A percentile compares a stretch with the other conserved stretches of the same genome.
phyloP scores from a whole-genome alignment of 148 eudicot genomes.

The Oxyria digyna region DNA sequence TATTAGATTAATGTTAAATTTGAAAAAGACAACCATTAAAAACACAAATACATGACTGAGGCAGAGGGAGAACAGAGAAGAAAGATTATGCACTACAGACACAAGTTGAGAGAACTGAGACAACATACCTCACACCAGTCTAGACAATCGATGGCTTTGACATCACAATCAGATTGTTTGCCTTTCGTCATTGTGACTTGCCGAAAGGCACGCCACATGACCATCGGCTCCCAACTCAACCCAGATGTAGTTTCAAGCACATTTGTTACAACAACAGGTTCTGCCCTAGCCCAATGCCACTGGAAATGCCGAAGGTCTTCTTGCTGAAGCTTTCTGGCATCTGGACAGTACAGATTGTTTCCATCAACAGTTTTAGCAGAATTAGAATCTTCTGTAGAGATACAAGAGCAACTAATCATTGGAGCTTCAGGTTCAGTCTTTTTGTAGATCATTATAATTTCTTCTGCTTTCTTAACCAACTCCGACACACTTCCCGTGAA shows the following conservation, averaged over 20 bases:
- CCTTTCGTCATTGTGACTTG: slow-evolving; percentile 18
- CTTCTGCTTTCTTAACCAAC: slow-evolving; percentile 33
- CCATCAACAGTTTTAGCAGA: slow-evolving; percentile 30
- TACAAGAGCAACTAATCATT: slow-evolving; percentile 19
- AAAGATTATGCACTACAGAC: not conserved
- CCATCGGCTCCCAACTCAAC: slow-evolving; percentile 67
- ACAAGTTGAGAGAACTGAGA: not conserved
- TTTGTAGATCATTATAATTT: slow-evolving; percentile 2
- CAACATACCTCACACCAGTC: slow-evolving; percentile 55
- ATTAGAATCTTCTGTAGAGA: slow-evolving; percentile 2
- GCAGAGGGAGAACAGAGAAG: not conserved
- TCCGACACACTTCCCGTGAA: slow-evolving; percentile 22
- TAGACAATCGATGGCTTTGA: slow-evolving; percentile 40
- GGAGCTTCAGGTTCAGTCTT: slow-evolving; percentile 8
- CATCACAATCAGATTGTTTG: slow-evolving; percentile 22
- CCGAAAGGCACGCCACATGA: slow-evolving; percentile 69
- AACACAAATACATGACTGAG: not conserved
- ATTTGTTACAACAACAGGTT: slow-evolving; percentile 41
- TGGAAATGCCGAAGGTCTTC: slow-evolving; percentile 39
- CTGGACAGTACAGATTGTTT: slow-evolving; percentile 40
- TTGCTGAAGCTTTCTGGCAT: slow-evolving; percentile 23
- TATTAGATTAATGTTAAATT: not conserved
- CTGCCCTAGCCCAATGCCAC: slow-evolving; percentile 49
- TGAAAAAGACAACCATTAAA: not conserved
- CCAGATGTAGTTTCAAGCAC: slow-evolving; percentile 42